These are phyloP conservation scores for Penicillium sp. DNA, from an alignment of 2,329 filamentous ascomycete genomes.

Conservation along the genomic window DNA sequence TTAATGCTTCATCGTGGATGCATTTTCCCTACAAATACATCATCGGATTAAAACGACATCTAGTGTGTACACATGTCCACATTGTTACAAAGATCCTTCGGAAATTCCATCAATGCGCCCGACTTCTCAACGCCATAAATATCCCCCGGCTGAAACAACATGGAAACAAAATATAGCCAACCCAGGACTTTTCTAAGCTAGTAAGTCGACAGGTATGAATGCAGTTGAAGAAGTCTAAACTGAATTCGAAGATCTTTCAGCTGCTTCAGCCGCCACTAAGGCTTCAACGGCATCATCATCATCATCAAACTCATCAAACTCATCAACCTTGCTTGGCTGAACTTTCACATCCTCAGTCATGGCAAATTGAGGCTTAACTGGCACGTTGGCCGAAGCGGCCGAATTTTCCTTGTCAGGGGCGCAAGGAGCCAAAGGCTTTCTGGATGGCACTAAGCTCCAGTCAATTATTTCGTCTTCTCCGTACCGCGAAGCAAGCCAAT, in stretches of 20 bases:
- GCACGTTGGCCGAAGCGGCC: constrained; percentile 5
- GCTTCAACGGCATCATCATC: constrained; percentile 39
- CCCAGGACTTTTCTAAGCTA: background rate
- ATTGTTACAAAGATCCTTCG: background rate
- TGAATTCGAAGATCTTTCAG: background rate
- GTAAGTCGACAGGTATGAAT: background rate
- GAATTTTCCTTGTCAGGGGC: constrained; percentile 21
- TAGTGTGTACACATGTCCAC: background rate
- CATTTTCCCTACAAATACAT: background rate
- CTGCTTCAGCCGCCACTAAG: constrained; percentile 26
- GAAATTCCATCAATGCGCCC: background rate
- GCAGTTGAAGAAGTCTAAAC: background rate
- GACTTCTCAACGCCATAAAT: background rate
- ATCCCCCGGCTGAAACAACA: background rate
- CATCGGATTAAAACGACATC: background rate
- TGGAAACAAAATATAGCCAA: background rate
- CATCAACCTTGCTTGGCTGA: constrained; percentile 23
- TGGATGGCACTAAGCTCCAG: constrained; percentile 57
- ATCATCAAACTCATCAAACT: constrained; percentile 39
- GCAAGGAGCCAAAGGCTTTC: constrained; percentile 10
- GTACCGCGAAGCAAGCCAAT: constrained; percentile 69
- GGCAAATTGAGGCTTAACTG: background rate
- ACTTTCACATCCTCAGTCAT: constrained; percentile 10
- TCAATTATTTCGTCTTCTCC: constrained; percentile 73
- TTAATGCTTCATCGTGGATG: background rate